Percentiles rank a stretch among this genome's conserved stretches.
These are phyloP conservation scores for Sicyos baderoa DNA, from an alignment of 306 rosid species.

Conservation along the genomic window DNA sequence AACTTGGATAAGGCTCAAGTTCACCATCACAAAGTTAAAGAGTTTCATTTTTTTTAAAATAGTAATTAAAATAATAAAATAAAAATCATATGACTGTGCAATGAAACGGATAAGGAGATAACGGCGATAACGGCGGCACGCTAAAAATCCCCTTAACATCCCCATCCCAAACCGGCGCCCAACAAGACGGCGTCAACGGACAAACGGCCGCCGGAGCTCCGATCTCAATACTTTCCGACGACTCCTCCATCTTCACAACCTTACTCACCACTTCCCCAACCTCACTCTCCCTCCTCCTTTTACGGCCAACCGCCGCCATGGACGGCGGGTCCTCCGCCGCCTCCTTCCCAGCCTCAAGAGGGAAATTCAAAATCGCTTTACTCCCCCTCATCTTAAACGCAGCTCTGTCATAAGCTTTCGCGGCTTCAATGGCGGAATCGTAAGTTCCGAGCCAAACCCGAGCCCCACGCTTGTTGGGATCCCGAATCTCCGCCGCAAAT, in stretches of 20 bases:
- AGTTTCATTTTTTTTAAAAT: not conserved
- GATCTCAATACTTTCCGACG: not conserved
- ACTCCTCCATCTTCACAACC: conserved; percentile 18
- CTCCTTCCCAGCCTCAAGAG: conserved; percentile 29
- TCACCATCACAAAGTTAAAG: conserved; percentile 7
- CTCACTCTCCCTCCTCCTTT: conserved; percentile 25
- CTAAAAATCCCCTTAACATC: conserved; percentile 40
- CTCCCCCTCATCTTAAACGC: conserved; percentile 45
- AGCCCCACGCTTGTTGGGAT: conserved; percentile 27
- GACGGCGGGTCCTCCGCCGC: not conserved
- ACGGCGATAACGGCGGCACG: conserved; percentile 47
- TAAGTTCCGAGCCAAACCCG: conserved; percentile 56
- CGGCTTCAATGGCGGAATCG: conserved; percentile 43
- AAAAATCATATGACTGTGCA: conserved; percentile 22
- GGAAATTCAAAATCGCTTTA: conserved; percentile 47
- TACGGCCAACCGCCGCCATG: conserved; percentile 17
- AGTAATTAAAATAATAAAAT: too few species aligned
- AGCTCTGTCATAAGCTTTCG: conserved; percentile 44
- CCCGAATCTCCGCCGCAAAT: too few species aligned
- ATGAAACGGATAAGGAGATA: not conserved
- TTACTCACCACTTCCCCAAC: not conserved
- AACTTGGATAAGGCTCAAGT: conserved; percentile 9
- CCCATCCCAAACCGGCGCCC: conserved; percentile 40
- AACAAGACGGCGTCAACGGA: conserved; percentile 44
- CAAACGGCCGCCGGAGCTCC: conserved; percentile 8